A percentile compares a stretch with the other conserved stretches of the same genome.
Evolutionary conservation across 495 filamentous ascomycete species (phyloP).

Genomic region (Tuber indicum): DNA sequence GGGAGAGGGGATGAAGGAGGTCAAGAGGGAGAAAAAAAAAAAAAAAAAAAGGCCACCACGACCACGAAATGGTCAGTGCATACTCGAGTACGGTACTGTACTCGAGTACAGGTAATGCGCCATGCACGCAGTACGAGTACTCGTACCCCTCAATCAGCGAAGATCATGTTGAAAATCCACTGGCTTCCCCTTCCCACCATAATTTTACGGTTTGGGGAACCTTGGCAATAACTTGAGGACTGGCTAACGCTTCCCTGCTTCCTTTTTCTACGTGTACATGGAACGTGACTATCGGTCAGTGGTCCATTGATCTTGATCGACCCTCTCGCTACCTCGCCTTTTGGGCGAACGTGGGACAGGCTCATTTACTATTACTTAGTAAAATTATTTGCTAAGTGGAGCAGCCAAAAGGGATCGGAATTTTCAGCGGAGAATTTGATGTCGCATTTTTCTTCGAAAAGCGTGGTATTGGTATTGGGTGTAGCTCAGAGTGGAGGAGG

Average conservation of each 20-base stretch:
- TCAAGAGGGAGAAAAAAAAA: neutral
- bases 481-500: neutral
- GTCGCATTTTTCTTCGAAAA: neutral
- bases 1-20: neutral
- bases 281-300: constrained; percentile 1
- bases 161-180: neutral
- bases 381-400: neutral
- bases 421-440: neutral
- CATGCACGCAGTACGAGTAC: too few species aligned
- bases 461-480: neutral
- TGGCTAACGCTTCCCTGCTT: neutral
- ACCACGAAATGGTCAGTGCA: neutral
- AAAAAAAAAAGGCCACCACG: neutral
- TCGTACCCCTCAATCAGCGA: neutral
- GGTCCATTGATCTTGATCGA: neutral
- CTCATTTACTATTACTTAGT: neutral
- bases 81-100: too few species aligned
- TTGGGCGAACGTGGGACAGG: neutral
- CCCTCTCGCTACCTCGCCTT: too few species aligned
- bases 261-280: neutral
- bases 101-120: too few species aligned
- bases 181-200: neutral
- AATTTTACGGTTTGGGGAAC: neutral
- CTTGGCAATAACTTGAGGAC: neutral
- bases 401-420: neutral